Evolutionary conservation across 2,329 filamentous ascomycete genomes (phyloP).

Genomic region (Chaetomium sp.): DNA sequence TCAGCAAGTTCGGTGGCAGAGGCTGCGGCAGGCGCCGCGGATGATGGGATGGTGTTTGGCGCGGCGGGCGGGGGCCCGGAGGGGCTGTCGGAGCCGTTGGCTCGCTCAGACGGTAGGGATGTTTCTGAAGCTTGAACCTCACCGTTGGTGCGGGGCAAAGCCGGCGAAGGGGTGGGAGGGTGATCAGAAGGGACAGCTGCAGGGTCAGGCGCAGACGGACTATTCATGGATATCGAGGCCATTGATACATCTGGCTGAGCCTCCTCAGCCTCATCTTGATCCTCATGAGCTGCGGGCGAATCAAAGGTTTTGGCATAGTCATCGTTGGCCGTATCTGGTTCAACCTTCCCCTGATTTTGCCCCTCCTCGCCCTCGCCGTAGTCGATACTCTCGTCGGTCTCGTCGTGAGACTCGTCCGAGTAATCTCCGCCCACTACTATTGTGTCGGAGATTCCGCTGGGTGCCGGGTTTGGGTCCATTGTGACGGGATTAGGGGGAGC

Average conservation of each 20-base stretch:
- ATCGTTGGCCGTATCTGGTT: constrained; percentile 45
- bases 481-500: constrained; percentile 23
- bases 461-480: constrained; percentile 35
- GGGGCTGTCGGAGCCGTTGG: constrained; percentile 12
- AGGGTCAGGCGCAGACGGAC: constrained; percentile 46
- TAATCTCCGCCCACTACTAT: constrained; percentile 39
- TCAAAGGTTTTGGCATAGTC: constrained; percentile 57
- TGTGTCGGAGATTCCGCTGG: constrained; percentile 38
- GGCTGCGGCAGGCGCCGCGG: constrained; percentile 20
- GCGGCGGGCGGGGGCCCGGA: constrained; percentile 21
- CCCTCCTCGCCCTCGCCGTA: constrained; percentile 48
- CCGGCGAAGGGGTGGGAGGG: constrained; percentile 26
- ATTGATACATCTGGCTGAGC: constrained; percentile 50
- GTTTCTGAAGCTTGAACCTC: constrained; percentile 14
- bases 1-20: constrained; percentile 18
- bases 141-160: constrained; percentile 23
- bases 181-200: constrained; percentile 36
- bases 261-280: constrained; percentile 38
- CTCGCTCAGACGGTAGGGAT: constrained; percentile 23
- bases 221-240: constrained; percentile 48
- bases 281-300: constrained; percentile 46
- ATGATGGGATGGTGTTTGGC: constrained; percentile 24
- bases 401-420: constrained; percentile 43
- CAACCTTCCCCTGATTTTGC: constrained; percentile 35
- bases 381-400: constrained; percentile 50